These are phyloP conservation scores for Saccharomycopsis oosterbeekiorum DNA, from an alignment of 805 yeast genomes.

Conservation along the genomic window DNA sequence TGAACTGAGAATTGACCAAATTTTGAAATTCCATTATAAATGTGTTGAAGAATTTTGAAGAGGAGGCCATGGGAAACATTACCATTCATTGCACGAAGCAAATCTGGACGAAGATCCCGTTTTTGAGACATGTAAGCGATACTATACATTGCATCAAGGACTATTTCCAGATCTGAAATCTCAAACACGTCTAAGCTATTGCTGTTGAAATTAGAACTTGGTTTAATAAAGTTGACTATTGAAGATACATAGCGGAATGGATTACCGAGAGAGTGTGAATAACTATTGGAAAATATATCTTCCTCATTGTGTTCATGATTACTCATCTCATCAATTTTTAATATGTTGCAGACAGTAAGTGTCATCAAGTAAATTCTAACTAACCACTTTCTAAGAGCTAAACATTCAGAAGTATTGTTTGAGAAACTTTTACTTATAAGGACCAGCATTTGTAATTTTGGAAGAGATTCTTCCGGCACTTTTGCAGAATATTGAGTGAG, in stretches of 20 bases:
- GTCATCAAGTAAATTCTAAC: slow-evolving; percentile 58
- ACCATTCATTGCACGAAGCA: slow-evolving; percentile 70
- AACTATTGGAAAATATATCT: slow-evolving; percentile 60
- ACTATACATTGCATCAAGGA: slow-evolving; percentile 49
- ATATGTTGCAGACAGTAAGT: slow-evolving; percentile 46
- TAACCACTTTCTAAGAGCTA: slow-evolving; percentile 47
- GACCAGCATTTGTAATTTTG: background rate
- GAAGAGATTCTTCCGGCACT: background rate
- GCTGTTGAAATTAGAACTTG: slow-evolving; percentile 22
- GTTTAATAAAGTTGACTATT: slow-evolving; percentile 62
- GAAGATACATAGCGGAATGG: slow-evolving; percentile 39
- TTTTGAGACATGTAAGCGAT: slow-evolving; percentile 60
- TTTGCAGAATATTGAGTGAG: background rate
- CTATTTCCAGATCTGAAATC: background rate
- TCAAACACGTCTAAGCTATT: slow-evolving; percentile 27
- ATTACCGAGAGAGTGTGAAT: slow-evolving; percentile 36
- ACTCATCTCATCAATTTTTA: slow-evolving; percentile 23
- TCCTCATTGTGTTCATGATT: slow-evolving; percentile 30
- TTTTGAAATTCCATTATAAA: slow-evolving; percentile 33
- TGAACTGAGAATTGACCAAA: slow-evolving; percentile 26
- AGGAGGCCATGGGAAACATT: slow-evolving; percentile 79
- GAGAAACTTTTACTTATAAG: slow-evolving; percentile 49
- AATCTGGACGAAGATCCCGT: slow-evolving; percentile 64
- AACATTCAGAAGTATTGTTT: slow-evolving; percentile 41
- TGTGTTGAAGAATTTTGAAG: slow-evolving; percentile 58